Evolutionary conservation across 805 yeast species (phyloP), one percentile per base, ranked within the genome.

Genomic region (Yamadazyma phyllophila): DNA sequence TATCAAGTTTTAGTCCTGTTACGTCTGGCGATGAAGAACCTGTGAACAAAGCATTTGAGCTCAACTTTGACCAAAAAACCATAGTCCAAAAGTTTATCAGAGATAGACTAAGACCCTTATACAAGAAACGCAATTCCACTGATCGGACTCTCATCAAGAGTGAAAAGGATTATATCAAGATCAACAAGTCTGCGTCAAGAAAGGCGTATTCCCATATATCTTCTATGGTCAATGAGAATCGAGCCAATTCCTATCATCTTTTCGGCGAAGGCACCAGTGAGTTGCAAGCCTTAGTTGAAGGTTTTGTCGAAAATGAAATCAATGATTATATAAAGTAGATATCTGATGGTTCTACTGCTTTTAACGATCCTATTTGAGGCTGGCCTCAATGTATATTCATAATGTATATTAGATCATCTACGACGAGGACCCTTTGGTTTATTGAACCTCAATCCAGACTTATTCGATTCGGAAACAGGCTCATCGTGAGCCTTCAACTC

Each of bases 401-500:
- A 20, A 20, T 20, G 24, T 20, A 20, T 20, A 20, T 20, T 20
- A 20, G 24, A 34, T 49, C 53, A 71, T 51, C 73, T 65, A 45
- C 76, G 62, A 56, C 84, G 76, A 31, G 94, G 92, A 11, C 91
- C 89, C 54, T 75, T 78, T 38, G 94, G 94, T 64, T 80, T 84
- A 47, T 67, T 61, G 47, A 71, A 69, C 50, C 67, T 77, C 49
- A 75, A 59, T 16, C 55, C 54, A 1, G 59, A 48, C n/a, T 30
- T 43, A 1, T 47, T 36, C 1, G 55, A 49, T 12, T 35, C 17
- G 7, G 45, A 17, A 10, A 43, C 48, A 5, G 39, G 30, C 43
- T 58, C 53, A 2, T 47, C 51, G 4, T 57, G 57, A 1, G 43
- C 41, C 35, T 53, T 48, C 44, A 81, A 71, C 33, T 71, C 80